Evolutionary conservation across 176 grass and related monocot species (phyloP).

Genomic region (Poa pratensis): DNA sequence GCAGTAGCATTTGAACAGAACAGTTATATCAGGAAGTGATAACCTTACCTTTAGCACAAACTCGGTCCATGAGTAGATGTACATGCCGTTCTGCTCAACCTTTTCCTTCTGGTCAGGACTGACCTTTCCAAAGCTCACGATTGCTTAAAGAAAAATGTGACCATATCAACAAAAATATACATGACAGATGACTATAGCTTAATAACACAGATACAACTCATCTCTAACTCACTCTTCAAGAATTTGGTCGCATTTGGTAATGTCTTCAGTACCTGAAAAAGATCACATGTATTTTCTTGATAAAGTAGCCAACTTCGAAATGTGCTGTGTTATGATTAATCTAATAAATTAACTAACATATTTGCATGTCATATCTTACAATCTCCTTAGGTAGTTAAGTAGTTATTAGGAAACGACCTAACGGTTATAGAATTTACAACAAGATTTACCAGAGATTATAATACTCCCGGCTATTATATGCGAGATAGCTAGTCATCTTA

Average conservation of each 20-base stretch:
- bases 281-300: slow-evolving; percentile 6
- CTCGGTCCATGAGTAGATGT: slow-evolving; percentile 85
- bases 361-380: slow-evolving; percentile 4
- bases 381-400: neutral
- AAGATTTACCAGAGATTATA: neutral
- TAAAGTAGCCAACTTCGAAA: neutral
- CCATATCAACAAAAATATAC: slow-evolving; percentile 37
- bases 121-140: slow-evolving; percentile 92
- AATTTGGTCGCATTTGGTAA: slow-evolving; percentile 60
- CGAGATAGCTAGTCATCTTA: neutral
- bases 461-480: neutral
- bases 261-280: slow-evolving; percentile 87
- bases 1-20: neutral
- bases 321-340: neutral
- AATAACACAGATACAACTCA: neutral
- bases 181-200: slow-evolving; percentile 25
- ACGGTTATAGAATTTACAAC: slow-evolving; percentile 9
- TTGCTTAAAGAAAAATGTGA: slow-evolving; percentile 59
- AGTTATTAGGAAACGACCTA: neutral
- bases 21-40: neutral
- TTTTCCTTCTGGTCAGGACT: slow-evolving; percentile 69
- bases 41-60: slow-evolving; percentile 75
- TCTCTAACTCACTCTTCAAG: slow-evolving; percentile 74
- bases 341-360: slow-evolving; percentile 27
- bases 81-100: slow-evolving; percentile 70